Percentiles rank a stretch among this genome's conserved stretches.
Evolutionary conservation across 1,284 basidiomycete species (phyloP).

Genomic region (Austroboletus olivaceoglutinosus): DNA sequence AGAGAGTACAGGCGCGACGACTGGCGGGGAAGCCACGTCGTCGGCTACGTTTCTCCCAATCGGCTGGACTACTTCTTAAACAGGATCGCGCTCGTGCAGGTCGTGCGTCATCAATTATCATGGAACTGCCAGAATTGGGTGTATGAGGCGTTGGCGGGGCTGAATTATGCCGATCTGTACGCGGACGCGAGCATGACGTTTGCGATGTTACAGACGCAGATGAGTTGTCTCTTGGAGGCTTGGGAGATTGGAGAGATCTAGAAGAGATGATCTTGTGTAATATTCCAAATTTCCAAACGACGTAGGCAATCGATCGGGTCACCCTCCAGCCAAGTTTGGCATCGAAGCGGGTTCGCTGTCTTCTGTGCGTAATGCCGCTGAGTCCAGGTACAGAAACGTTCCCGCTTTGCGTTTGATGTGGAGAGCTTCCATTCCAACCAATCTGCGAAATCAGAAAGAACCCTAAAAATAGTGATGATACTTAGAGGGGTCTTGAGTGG

Average conservation of each 20-base stretch:
- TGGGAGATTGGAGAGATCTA: constrained; percentile 16
- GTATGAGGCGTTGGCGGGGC: constrained; percentile 10
- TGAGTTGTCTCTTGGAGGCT: constrained; percentile 13
- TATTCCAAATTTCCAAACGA: too few relatives aligned
- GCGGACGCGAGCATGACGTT: constrained; percentile 10
- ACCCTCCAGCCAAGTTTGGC: too few relatives aligned
- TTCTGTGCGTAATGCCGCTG: too few relatives aligned
- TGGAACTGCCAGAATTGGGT: constrained; percentile 24
- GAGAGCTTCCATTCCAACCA: too few relatives aligned
- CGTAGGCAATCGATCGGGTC: too few relatives aligned
- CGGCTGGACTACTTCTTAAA: constrained; percentile 12
- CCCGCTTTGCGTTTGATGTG: too few relatives aligned
- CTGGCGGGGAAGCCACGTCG: constrained; percentile 18
- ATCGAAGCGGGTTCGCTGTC: too few relatives aligned
- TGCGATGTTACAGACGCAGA: constrained; percentile 8
- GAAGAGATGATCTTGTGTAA: too few relatives aligned
- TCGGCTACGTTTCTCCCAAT: constrained; percentile 17
- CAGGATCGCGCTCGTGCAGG: constrained; percentile 12
- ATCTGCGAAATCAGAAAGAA: too few relatives aligned
- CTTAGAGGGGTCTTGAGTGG: too few relatives aligned
- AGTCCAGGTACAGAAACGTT: too few relatives aligned
- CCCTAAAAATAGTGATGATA: too few relatives aligned
- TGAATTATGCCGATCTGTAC: constrained; percentile 7
- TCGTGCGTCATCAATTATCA: constrained; percentile 1
- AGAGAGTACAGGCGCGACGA: constrained; percentile 17